phyloP scores from a whole-genome alignment of 805 yeast species.

The Schizosaccharomyces octosporus region DNA sequence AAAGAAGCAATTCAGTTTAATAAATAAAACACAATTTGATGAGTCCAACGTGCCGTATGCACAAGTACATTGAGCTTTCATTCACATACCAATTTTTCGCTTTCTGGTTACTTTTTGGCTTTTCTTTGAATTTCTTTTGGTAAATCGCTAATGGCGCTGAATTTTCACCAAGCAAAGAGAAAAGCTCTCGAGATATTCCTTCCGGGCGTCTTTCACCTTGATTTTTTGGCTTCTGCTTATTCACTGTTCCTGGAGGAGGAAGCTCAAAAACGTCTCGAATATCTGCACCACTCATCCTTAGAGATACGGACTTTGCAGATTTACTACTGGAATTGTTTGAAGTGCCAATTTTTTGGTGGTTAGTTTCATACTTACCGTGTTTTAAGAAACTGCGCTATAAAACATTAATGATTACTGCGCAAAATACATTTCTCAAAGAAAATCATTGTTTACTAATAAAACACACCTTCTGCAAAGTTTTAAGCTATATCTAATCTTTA shows the following conservation, averaged over 20 bases:
- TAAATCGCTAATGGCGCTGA: slow-evolving; percentile 61
- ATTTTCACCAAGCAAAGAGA: slow-evolving; percentile 69
- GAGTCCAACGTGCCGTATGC: too few species aligned
- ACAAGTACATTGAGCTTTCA: neutral
- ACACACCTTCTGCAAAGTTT: too few species aligned
- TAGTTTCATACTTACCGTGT: too few species aligned
- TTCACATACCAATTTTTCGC: slow-evolving; percentile 53
- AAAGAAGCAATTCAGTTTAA: too few species aligned
- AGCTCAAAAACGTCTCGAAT: slow-evolving; percentile 14
- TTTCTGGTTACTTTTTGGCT: slow-evolving; percentile 31
- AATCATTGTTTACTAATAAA: too few species aligned
- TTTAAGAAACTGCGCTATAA: too few species aligned
- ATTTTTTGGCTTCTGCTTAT: neutral
- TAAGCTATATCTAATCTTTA: too few species aligned
- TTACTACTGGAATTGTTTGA: neutral
- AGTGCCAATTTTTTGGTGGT: neutral
- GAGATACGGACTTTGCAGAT: neutral
- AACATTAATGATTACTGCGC: too few species aligned
- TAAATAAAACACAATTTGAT: too few species aligned
- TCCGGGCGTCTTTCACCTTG: slow-evolving; percentile 11
- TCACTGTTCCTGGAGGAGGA: slow-evolving; percentile 8
- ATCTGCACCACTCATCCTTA: slow-evolving; percentile 12
- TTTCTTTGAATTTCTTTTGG: slow-evolving; percentile 33
- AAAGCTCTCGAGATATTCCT: slow-evolving; percentile 77
- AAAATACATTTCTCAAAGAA: too few species aligned